phyloP scores from a whole-genome alignment of 164 flowering plant genomes.

The Litsea cubeba region DNA sequence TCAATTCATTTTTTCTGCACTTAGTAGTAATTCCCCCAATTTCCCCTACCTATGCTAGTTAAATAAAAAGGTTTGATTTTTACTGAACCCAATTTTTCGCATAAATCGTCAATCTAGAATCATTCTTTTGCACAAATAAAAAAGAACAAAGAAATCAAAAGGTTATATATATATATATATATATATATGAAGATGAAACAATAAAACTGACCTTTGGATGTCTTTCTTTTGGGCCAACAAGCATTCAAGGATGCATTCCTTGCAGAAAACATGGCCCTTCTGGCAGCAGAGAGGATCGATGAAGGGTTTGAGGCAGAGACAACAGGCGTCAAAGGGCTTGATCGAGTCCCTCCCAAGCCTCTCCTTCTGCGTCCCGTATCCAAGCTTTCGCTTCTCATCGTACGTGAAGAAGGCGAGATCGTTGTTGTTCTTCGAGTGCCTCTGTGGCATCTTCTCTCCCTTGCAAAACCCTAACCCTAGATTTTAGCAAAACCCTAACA shows the following conservation, averaged over 20 bases:
- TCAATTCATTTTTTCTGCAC: too few relatives aligned
- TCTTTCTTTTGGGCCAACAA: constrained; percentile 89
- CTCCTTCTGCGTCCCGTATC: constrained; percentile 94
- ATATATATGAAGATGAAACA: neutral
- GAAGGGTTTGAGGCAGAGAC: constrained; percentile 84
- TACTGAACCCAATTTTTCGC: too few relatives aligned
- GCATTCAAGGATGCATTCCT: constrained; percentile 92
- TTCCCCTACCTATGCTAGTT: too few relatives aligned
- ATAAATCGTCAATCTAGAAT: too few relatives aligned
- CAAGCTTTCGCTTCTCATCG: constrained; percentile 92
- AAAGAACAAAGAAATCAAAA: neutral
- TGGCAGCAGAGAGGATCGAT: constrained; percentile 84
- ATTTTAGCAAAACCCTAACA: too few relatives aligned
- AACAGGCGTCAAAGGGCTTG: constrained; percentile 88
- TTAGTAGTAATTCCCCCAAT: too few relatives aligned
- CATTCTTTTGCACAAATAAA: too few relatives aligned
- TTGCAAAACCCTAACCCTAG: neutral
- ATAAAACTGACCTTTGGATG: constrained; percentile 54
- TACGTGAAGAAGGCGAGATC: constrained; percentile 97
- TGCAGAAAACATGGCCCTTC: constrained; percentile 91
- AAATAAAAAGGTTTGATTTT: too few relatives aligned
- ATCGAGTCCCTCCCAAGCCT: constrained; percentile 90
- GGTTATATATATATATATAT: too few relatives aligned
- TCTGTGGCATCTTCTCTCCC: constrained; percentile 63
- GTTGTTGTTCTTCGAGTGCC: constrained; percentile 99